Evolutionary conservation across 805 yeast genomes (phyloP), one percentile per base, ranked within the genome.

Genomic region (Candida tallmaniae): DNA sequence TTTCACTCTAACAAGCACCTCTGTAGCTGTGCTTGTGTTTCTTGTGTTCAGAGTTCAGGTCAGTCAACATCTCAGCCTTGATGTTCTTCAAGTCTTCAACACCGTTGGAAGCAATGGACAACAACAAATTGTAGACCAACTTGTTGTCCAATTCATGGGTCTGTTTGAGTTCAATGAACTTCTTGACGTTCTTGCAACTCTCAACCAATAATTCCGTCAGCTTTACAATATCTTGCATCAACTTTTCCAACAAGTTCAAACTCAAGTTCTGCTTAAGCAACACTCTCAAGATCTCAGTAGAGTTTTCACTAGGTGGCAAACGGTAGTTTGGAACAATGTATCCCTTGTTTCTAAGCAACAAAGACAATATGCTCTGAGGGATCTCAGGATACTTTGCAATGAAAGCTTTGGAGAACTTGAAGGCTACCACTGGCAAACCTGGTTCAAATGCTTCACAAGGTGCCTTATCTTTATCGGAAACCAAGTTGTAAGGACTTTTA

Each of bases 261-360:
- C 83, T 70, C 54, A 88, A 63, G 35, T 81, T 78, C 45, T 72
- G 73, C 50, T 94, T 74, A 34, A 85, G 87, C 10, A 88, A 96
- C 17, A 89, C 85, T 51, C 97, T 75, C 43, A 88, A 68, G 39
- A 87, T 83, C 60, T 89, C 95, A 40, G 58, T 66, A 9, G 62
- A 62, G 29, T 57, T 56, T 36, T 72, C 66, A 35, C 68, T 71
- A 29, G 80, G 78, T 19, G 96, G 95, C 47, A 88, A 70, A 41
- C 83, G 85, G 60, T 88, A 88, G 67, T 88, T 87, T 45, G 96
- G 95, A 44, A 88, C 70, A 55, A 89, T 89, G 76, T 83, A 88
- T 10, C 95, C 94, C 48, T 78, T 77, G 54, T 73, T 76, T 56
- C 96, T 75, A 49, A 88, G 65, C 56, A 87, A 54, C 10, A 79